Percentiles rank a stretch among this genome's conserved stretches.
These are phyloP conservation scores for Colletotrichum sp. DNA, from an alignment of 2,329 filamentous ascomycete genomes.

Conservation along the genomic window DNA sequence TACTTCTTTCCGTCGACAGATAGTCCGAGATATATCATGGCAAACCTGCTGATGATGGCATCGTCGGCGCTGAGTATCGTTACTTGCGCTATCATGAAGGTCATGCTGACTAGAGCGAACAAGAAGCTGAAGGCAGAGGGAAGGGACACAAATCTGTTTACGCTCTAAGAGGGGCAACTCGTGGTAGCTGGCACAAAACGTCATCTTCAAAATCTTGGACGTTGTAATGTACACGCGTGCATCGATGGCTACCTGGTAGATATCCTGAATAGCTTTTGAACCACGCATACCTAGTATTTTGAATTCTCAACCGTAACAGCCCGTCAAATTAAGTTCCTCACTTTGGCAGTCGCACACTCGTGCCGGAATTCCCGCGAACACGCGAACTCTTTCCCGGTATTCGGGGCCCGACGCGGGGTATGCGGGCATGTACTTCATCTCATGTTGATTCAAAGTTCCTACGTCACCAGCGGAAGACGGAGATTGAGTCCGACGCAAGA, in stretches of 20 bases:
- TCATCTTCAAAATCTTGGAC: neutral
- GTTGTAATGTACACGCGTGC: neutral
- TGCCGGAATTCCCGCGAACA: neutral
- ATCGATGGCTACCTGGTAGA: neutral
- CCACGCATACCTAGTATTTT: neutral
- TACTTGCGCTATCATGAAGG: conserved; percentile 5
- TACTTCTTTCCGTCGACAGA: conserved; percentile 38
- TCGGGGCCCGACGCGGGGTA: neutral
- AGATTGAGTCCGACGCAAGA: neutral
- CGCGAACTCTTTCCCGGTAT: neutral
- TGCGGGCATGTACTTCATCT: neutral
- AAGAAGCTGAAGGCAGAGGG: neutral
- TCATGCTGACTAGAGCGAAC: neutral
- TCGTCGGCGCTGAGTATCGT: neutral
- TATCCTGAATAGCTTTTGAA: neutral
- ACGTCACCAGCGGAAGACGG: neutral
- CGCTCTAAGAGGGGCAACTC: neutral
- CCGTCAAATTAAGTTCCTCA: neutral
- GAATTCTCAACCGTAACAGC: neutral
- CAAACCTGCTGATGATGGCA: conserved; percentile 27
- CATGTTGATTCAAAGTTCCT: neutral
- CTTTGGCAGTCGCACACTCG: neutral
- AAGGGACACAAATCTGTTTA: neutral
- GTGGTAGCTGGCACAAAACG: neutral
- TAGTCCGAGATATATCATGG: conserved; percentile 30